Evolutionary conservation across 2,329 filamentous ascomycete genomes (phyloP).

Genomic region (Elsinoe arachidis): DNA sequence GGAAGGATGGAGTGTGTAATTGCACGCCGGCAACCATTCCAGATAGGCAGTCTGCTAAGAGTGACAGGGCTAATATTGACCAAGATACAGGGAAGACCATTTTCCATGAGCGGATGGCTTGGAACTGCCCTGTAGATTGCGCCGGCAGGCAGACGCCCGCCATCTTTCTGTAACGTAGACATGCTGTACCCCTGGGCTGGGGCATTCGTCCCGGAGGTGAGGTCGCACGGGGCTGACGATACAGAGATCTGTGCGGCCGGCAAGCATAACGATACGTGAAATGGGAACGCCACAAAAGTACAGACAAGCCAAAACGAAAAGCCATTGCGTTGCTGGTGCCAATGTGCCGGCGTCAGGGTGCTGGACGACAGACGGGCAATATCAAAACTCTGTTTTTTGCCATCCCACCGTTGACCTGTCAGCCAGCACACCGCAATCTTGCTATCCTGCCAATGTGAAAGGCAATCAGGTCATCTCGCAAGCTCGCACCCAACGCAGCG

Average conservation of each 20-base stretch:
- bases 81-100: conserved; percentile 1
- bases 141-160: not conserved
- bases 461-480: conserved; percentile 6
- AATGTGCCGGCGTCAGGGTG: conserved; percentile 10
- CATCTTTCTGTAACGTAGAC: not conserved
- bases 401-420: not conserved
- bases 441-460: not conserved
- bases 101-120: not conserved
- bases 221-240: not conserved
- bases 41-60: not conserved
- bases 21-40: conserved; percentile 3
- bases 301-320: conserved; percentile 1
- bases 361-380: conserved; percentile 5
- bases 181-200: not conserved
- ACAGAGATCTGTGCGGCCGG: conserved; percentile 9
- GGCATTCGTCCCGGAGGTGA: not conserved
- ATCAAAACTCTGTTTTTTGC: not conserved
- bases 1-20: not conserved
- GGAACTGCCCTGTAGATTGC: not conserved
- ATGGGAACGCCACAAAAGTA: not conserved
- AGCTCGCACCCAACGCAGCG: not conserved
- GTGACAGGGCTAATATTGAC: not conserved
- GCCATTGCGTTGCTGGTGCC: conserved; percentile 10
- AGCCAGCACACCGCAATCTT: not conserved
- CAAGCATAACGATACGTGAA: conserved; percentile 8